Conservation (phyloP, 116 monocot genomes). For the Iris pallida region DNA sequence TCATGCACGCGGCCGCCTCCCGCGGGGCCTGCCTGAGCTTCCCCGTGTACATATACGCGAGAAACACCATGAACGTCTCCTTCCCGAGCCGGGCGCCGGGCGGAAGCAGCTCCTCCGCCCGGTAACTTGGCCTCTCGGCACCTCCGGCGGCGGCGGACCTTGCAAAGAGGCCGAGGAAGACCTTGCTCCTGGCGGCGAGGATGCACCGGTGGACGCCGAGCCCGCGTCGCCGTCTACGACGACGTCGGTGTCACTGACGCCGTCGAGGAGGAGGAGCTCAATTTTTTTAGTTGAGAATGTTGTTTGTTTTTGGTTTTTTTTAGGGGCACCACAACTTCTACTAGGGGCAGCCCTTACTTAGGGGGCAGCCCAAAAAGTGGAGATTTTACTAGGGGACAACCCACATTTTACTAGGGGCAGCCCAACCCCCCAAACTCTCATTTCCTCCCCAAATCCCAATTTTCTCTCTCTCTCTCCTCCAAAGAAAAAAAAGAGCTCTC, state of each 20-base stretch:
- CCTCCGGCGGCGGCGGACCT: not conserved
- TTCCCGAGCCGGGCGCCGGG: constrained; percentile 43
- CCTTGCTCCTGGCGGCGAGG: constrained; percentile 65
- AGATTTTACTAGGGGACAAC: too few species aligned
- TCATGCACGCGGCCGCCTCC: constrained; percentile 64
- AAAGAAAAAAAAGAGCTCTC: too few species aligned
- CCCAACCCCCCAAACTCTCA: too few species aligned
- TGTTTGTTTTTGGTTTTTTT: too few species aligned
- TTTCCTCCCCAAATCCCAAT: too few species aligned
- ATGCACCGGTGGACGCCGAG: constrained; percentile 88
- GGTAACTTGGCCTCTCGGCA: constrained; percentile 39
- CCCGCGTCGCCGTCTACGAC: constrained; percentile 51
- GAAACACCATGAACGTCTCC: constrained; percentile 68
- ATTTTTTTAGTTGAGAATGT: too few species aligned
- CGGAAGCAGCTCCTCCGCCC: constrained; percentile 48
- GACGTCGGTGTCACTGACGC: constrained; percentile 24
- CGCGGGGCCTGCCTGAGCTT: constrained; percentile 51
- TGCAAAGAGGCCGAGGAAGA: constrained; percentile 63
- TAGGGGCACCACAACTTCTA: too few species aligned
- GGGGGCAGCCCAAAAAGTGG: too few species aligned
- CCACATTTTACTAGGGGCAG: too few species aligned
- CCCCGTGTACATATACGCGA: constrained; percentile 85
- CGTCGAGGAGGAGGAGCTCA: constrained; percentile 53
- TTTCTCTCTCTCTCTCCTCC: too few species aligned
- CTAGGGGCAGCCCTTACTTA: too few species aligned